phyloP scores from a whole-genome alignment of 495 filamentous ascomycete species.

The Aspergillus cavernicola region DNA sequence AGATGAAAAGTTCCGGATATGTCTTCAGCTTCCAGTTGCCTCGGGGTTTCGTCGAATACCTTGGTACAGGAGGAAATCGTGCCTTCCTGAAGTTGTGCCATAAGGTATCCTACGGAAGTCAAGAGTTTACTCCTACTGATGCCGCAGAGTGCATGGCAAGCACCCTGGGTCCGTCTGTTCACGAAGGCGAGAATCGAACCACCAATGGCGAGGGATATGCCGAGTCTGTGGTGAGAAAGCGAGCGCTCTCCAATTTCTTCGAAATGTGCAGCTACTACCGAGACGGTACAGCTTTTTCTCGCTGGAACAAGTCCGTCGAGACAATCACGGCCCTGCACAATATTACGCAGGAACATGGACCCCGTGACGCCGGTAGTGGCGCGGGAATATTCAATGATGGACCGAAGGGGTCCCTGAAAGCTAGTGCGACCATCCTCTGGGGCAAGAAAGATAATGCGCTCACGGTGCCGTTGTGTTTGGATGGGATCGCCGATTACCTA shows the following conservation, averaged over 20 bases:
- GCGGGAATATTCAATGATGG: slow-evolving; percentile 45
- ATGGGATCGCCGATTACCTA: slow-evolving; percentile 43
- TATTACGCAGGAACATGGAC: slow-evolving; percentile 26
- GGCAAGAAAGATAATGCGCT: slow-evolving; percentile 46
- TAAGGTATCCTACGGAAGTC: slow-evolving; percentile 24
- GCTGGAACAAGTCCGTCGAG: slow-evolving; percentile 48
- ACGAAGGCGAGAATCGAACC: slow-evolving; percentile 33
- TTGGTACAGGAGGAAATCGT: slow-evolving; percentile 39
- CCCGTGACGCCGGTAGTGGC: slow-evolving; percentile 32
- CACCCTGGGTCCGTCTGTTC: slow-evolving; percentile 36
- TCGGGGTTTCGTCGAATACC: slow-evolving; percentile 28
- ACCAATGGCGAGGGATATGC: slow-evolving; percentile 32
- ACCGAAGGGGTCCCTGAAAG: slow-evolving; percentile 41
- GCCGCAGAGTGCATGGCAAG: slow-evolving; percentile 43
- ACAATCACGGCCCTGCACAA: slow-evolving; percentile 42
- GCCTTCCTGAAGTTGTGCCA: slow-evolving; percentile 40
- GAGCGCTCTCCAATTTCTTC: slow-evolving; percentile 29
- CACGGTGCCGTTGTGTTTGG: slow-evolving; percentile 34
- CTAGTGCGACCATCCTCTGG: slow-evolving; percentile 49
- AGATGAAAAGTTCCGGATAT: slow-evolving; percentile 45
- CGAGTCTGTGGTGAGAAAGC: slow-evolving; percentile 21
- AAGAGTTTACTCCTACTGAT: slow-evolving; percentile 24
- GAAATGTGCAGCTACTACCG: slow-evolving; percentile 50
- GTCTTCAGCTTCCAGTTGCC: slow-evolving; percentile 50
- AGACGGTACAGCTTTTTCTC: slow-evolving; percentile 31